These are phyloP conservation scores for Coemansia sp. DNA, from an alignment of 192 early-diverging fungal genomes.

Conservation along the genomic window DNA sequence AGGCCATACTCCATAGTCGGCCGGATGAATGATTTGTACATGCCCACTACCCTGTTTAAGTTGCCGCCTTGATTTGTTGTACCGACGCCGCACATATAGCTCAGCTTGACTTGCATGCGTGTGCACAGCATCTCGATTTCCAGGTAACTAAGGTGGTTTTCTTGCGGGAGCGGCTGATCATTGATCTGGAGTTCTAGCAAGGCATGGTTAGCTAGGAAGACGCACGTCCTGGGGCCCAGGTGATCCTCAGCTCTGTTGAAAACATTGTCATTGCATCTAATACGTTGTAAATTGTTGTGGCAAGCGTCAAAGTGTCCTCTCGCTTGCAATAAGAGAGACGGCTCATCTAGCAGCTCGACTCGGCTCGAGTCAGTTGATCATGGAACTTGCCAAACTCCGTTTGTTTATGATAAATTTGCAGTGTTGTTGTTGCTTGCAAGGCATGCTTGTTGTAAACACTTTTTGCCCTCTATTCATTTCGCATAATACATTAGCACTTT, in stretches of 20 bases:
- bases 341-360: too few relatives aligned
- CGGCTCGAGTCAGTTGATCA: too few relatives aligned
- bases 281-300: too few relatives aligned
- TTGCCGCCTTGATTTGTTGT: background rate
- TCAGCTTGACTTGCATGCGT: background rate
- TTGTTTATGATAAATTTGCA: too few relatives aligned
- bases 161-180: background rate
- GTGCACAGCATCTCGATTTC: background rate
- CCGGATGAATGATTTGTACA: slow-evolving; percentile 4
- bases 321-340: too few relatives aligned
- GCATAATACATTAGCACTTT: too few relatives aligned
- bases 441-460: too few relatives aligned
- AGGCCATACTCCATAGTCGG: slow-evolving; percentile 5
- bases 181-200: background rate
- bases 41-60: background rate
- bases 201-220: background rate
- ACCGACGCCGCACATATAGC: slow-evolving; percentile 1
- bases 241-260: background rate
- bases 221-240: slow-evolving; percentile 1
- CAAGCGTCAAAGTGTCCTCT: too few relatives aligned
- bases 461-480: too few relatives aligned
- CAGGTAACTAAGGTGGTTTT: background rate
- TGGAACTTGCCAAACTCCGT: too few relatives aligned
- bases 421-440: too few relatives aligned
- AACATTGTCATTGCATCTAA: background rate